Evolutionary conservation across 2,329 filamentous ascomycete genomes (phyloP), one percentile per base, ranked within the genome.

Genomic region (Colletotrichum lentis): DNA sequence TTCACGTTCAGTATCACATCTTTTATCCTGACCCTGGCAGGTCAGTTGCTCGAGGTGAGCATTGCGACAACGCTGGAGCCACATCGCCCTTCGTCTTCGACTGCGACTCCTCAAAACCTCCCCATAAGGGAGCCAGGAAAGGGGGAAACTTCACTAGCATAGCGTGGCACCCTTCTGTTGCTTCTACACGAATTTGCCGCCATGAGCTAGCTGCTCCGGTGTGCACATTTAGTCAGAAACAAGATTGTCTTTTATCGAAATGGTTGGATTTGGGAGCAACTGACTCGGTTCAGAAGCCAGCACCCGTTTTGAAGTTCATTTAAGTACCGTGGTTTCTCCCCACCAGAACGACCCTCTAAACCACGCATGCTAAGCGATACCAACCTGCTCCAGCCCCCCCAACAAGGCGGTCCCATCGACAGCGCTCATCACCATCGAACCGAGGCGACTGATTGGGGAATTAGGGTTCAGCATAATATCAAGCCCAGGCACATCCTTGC

Each of bases 381-480:
- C 37, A 27, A 39, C 52, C 20, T 22, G 24, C 54, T 41, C 12
- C 54, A 12, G 24, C n/a, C 54, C 35, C 12, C 54, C 16, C 31
- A 52, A 22, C 47, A 58, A 35, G 46, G 22, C 47, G 31, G 54
- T 67, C 54, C 59, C 64, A 64, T 64, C 39, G 46, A 39, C 47
- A 22, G 7, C n/a, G 43, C 7, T 39, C 27, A 16, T 46, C 16
- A 37, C n/a, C 12, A 22, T 27, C 20, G 18, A 39, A 14, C 39
- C 18, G 41, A 39, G 14, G 41, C 43, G 37, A 35, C 47, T 35
- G 47, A 27, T 47, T 11, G n/a, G 41, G 37, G 41, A 50, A 37
- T 65, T 47, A 22, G 8, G 3, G 20, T 37, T 54, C 24, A 50
- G 41, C 44, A 41, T 50, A 49, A 62, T 31, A 68, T 50, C 49